Base-by-base conservation (phyloP, 1,139 yeast species). In the Magnusiomyces ingens region DNA sequence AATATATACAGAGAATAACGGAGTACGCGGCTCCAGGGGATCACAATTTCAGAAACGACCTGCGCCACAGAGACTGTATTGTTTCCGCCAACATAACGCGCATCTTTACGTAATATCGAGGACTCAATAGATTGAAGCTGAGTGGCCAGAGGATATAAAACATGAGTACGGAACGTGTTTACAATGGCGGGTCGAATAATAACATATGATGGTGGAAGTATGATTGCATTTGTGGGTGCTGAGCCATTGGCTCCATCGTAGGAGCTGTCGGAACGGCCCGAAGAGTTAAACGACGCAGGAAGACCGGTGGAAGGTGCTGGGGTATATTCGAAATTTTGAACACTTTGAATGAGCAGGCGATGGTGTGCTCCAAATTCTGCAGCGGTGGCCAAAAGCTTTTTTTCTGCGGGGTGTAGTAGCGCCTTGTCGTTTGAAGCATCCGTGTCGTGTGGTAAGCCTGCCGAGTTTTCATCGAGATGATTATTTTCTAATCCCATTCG, bases 11-110 rank as follows among this genome's bases (percentile, higher is more conserved):
- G 50, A 2, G 61, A 52, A 48, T 62, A 62, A 26, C 55, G 49
- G 45, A 63, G 58, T 45, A 59, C 55, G 13, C 60, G 51, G 35
- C 59, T 60, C 65, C 64, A 63, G 35, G 50, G 47, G 11, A 56
- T 45, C 3, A 59, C 58, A 1, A 64, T 57, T 37, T 59, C 52
- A 2, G 62, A 47, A 2, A 58, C 59, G 19, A 63, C 54, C 29
- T 50, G 52, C 11, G 64, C 54, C 32, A 62, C 48, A 1, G 65
- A 55, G 13, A 63, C 63, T 6, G 56, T 48, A 17, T 58, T 55
- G 26, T 61, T 58, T 3, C 65, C 65, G 18, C 64, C 66, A 15
- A 62, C 65, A 53, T 57, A 60, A 13, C 58, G 56, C 11, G 63
- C 56, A 45, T 62, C 64, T 18, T 51, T 47, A 19, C 46, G 48